Evolutionary conservation across 1,284 basidiomycete genomes (phyloP), one percentile per base, ranked within the genome.

Genomic region (Papiliotrema flavescens): DNA sequence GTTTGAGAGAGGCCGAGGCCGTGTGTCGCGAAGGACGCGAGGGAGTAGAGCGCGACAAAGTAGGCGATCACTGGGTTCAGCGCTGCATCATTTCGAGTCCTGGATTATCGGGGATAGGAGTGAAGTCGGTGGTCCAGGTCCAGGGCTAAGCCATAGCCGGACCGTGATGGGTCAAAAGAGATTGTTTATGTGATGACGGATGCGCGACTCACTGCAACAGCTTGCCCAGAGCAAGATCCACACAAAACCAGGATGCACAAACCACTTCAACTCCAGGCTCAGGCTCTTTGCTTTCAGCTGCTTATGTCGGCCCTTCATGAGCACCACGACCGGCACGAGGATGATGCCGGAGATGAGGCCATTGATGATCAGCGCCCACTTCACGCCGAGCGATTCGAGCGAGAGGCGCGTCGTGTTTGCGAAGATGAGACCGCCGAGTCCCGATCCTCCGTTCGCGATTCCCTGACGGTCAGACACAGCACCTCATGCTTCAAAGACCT

Each of bases 11-110:
- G 54, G 3, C 71, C 69, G 4, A 79, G 64, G 0, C 66, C 78
- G 51, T 65, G 55, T 0, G 75, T 77, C n/a, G 77, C 73, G 62
- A 70, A 79, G 7, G 78, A 75, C 0, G 78, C 73, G 47, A 79
- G 65, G 11, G 78, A 74, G 60, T 75, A 78, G 47, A 79, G 66
- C n/a, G 75, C 67, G 36, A 79, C 73, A 54, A 78, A 76, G 67
- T 78, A 79, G 26, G 70, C 75, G 56, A 79, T 69, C 64, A 74
- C 69, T 73, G 48, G 42, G 39, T 46, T 1, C n/a, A n/a, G n/a
- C n/a, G n/a, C n/a, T n/a, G n/a, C n/a, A n/a, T n/a, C n/a, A n/a
- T n/a, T n/a, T n/a, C n/a, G n/a, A n/a, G n/a, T n/a, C n/a, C n/a
- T n/a, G n/a, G n/a, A n/a, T 48, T 19, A 41, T n/a, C n/a, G n/a